Base-by-base conservation (phyloP, 176 grass and related monocot genomes). In the Carex cristatella region DNA sequence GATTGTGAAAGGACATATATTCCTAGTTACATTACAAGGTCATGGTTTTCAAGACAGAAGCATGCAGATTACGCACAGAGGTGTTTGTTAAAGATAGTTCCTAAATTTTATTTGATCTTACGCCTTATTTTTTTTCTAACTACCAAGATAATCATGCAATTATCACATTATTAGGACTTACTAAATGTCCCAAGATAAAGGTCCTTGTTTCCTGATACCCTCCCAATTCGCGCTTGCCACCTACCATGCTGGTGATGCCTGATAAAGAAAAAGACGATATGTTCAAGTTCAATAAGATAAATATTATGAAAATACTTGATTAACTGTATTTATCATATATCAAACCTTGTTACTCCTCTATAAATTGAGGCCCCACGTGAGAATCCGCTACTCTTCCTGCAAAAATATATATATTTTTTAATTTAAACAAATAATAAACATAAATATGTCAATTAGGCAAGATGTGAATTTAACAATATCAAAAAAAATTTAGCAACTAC, bases 141-240 rank as follows among this genome's bases (percentile, higher is more conserved):
- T 44, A 65, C 35, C 10, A 82, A 19, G 10, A 65, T 18, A 65
- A 64, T 64, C 57, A 83, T 83, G 19, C 61, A 83, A 67, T 83
- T 69, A 69, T 65, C 61, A 31, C 15, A 48, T 55, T 31, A 40
- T 40, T 32, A 35, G 37, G 56, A 65, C 90, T 70, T 83, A 98
- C 96, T 95, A 94, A 96, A 99, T 0, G 97, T 99, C 88, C 97
- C 97, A 56, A 99, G 93, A 86, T 99, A 99, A 91, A 99, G 97
- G 88, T 99, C 97, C 85, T 99, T 99, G 91, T 99, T 99, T 74
- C 97, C 97, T 57, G 97, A 94, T 83, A 99, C 97, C 65, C 97
- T 83, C 28, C 97, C 97, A 55, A 99, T 99, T 85, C 97, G 90
- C 18, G 97, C 97, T 91, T 99, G 97, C 97, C 97, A 99, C 63